Conservation (phyloP, 495 filamentous ascomycete species). For the Cercophora newfieldiana region DNA sequence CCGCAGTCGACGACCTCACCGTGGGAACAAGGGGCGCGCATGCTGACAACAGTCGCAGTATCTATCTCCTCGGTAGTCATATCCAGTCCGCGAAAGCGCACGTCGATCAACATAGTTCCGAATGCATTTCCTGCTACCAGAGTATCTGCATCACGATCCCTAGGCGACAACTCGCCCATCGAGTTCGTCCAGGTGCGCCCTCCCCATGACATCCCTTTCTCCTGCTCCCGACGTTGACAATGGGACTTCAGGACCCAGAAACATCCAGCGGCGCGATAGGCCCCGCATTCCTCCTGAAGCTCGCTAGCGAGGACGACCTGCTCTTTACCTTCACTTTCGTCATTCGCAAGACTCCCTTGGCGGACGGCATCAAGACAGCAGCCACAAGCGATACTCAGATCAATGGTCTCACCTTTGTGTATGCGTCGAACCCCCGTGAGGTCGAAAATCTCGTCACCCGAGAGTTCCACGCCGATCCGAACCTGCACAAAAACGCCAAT, state of each 20-base stretch:
- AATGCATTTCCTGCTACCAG: slow-evolving; percentile 86
- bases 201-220: not conserved
- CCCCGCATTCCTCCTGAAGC: slow-evolving; percentile 80
- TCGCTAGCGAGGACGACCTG: slow-evolving; percentile 88
- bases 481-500: slow-evolving; percentile 95
- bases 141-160: slow-evolving; percentile 72
- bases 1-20: not conserved
- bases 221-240: slow-evolving; percentile 18
- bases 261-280: slow-evolving; percentile 49
- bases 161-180: slow-evolving; percentile 70
- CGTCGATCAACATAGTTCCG: slow-evolving; percentile 74
- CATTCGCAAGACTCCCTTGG: slow-evolving; percentile 65
- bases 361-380: slow-evolving; percentile 43
- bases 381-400: slow-evolving; percentile 69
- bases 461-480: slow-evolving; percentile 96
- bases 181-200: slow-evolving; percentile 84
- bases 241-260: slow-evolving; percentile 73
- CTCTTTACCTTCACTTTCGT: slow-evolving; percentile 90
- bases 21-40: not conserved
- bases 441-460: slow-evolving; percentile 90
- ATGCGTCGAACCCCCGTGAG: slow-evolving; percentile 79
- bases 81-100: slow-evolving; percentile 72
- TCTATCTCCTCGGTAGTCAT: slow-evolving; percentile 76
- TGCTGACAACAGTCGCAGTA: slow-evolving; percentile 55
- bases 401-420: slow-evolving; percentile 88